Evolutionary conservation across 2,329 filamentous ascomycete genomes (phyloP).

Genomic region (Chaetomiaceae sp.): DNA sequence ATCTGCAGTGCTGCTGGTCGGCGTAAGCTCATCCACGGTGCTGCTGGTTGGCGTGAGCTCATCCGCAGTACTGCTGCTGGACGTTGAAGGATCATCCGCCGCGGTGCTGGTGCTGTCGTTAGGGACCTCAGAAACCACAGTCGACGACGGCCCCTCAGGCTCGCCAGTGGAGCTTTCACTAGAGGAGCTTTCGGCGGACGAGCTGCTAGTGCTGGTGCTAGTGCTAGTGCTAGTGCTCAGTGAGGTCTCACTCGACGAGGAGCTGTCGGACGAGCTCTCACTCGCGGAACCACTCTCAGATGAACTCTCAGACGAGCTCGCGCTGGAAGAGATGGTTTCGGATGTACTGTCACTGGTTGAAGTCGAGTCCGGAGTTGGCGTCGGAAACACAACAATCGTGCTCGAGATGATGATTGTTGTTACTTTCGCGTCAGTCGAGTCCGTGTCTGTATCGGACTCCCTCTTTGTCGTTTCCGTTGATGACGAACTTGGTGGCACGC

Average conservation of each 20-base stretch:
- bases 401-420: conserved; percentile 7
- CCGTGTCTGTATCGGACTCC: conserved; percentile 1
- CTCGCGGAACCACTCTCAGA: not conserved
- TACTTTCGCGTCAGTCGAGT: conserved; percentile 3
- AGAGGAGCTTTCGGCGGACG: not conserved
- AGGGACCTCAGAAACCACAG: not conserved
- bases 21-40: not conserved
- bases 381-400: conserved; percentile 7
- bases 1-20: not conserved
- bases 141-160: not conserved
- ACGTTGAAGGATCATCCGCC: not conserved
- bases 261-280: not conserved
- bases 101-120: not conserved
- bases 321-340: not conserved
- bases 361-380: not conserved
- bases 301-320: conserved; percentile 1
- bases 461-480: conserved; percentile 9
- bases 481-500: not conserved
- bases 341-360: not conserved
- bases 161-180: not conserved
- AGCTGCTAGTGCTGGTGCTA: too few relatives aligned
- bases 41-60: too few relatives aligned
- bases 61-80: not conserved
- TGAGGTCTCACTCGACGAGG: not conserved
- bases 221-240: not conserved